These are phyloP conservation scores for Picea abies DNA, from an alignment of 83 land plant genomes.

Conservation along the genomic window DNA sequence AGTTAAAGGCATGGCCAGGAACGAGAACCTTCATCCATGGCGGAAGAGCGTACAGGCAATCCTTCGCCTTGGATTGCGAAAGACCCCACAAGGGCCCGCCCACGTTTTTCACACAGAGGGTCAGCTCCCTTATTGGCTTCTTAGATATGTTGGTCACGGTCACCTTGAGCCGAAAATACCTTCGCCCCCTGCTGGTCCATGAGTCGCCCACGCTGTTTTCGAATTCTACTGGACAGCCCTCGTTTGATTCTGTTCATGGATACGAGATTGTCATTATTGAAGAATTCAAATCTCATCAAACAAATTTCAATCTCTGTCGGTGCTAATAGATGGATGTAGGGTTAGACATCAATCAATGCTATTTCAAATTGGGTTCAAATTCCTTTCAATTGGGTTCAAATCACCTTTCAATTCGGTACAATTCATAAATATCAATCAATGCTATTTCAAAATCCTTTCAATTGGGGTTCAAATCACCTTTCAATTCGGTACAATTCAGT, in stretches of 20 bases:
- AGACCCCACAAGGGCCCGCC: constrained; percentile 58
- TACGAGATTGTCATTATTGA: too few species aligned
- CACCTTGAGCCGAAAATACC: constrained; percentile 47
- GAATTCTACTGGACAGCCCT: constrained; percentile 29
- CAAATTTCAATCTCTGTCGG: too few species aligned
- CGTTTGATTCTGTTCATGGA: background rate
- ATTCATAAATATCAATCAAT: too few species aligned
- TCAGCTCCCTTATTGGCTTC: constrained; percentile 49
- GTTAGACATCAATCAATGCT: too few species aligned
- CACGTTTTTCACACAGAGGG: constrained; percentile 39
- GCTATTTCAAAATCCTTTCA: too few species aligned
- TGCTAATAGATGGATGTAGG: too few species aligned
- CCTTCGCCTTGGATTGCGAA: background rate
- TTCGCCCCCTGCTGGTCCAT: constrained; percentile 30
- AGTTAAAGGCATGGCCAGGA: constrained; percentile 31
- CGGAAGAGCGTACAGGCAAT: constrained; percentile 27
- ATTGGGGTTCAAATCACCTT: too few species aligned
- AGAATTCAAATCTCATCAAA: too few species aligned
- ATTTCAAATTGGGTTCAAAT: too few species aligned
- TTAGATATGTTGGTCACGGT: constrained; percentile 41
- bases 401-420: too few species aligned
- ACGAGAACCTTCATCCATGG: constrained; percentile 24
- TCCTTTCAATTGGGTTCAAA: too few species aligned
- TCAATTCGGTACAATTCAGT: too few species aligned
- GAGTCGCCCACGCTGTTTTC: constrained; percentile 40